phyloP scores from a whole-genome alignment of 345 rosid species.

The Rhodamnia argentea region DNA sequence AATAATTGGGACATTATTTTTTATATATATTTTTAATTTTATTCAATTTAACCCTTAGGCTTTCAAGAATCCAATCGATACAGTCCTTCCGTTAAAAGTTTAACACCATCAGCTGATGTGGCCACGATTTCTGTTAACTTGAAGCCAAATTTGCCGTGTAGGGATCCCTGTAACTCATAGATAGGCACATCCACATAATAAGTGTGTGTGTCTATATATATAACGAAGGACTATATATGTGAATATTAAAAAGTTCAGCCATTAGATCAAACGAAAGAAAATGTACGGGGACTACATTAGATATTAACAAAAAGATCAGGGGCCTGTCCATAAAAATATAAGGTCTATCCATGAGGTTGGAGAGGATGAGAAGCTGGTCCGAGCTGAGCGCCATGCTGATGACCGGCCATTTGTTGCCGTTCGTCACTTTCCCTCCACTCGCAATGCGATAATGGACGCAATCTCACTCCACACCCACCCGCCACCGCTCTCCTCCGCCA shows the following conservation, averaged over 20 bases:
- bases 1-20: too few species aligned
- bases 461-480: conserved; percentile 18
- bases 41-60: background rate
- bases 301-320: background rate
- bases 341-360: background rate
- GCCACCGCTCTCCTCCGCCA: background rate
- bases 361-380: background rate
- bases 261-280: background rate
- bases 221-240: background rate
- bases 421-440: background rate
- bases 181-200: too few species aligned
- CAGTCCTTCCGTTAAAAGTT: background rate
- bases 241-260: background rate
- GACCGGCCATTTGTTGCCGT: background rate
- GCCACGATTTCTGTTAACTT: background rate
- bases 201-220: background rate
- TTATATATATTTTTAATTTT: background rate
- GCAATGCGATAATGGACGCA: background rate
- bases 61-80: background rate
- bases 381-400: background rate
- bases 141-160: too few species aligned
- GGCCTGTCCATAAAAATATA: background rate
- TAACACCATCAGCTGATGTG: rapidly evolving
- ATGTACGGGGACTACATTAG: background rate
- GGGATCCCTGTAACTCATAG: too few species aligned